Percentiles rank a stretch among this genome's conserved stretches.
Evolutionary conservation across 768 basidiomycete species (phyloP).

Genomic region (Hericium coralloides): DNA sequence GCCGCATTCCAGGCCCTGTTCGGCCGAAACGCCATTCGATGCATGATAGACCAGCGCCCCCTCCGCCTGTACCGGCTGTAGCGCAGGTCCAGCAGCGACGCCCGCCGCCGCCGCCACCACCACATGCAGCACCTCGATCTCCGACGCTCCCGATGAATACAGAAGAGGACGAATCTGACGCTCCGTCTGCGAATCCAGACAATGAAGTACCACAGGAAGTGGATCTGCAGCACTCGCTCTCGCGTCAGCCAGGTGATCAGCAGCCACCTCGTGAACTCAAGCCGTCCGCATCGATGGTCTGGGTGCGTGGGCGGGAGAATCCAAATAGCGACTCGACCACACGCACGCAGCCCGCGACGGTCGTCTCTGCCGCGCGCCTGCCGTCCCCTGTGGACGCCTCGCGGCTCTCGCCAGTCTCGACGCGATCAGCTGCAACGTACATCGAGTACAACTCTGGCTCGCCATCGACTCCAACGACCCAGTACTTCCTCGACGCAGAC

Average conservation of each 20-base stretch:
- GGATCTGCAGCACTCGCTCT: neutral
- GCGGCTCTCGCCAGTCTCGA: neutral
- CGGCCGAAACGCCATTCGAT: conserved; percentile 12
- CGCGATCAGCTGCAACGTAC: neutral
- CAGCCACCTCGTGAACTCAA: neutral
- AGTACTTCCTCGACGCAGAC: neutral
- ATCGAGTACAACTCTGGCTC: neutral
- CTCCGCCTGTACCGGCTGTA: neutral
- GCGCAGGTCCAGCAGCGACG: neutral
- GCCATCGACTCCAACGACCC: neutral
- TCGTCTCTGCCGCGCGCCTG: too few species aligned
- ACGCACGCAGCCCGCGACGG: too few species aligned
- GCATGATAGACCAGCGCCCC: conserved; percentile 2
- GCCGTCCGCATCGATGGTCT: neutral
- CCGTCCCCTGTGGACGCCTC: neutral
- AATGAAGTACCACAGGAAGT: too few species aligned
- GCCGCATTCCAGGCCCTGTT: neutral
- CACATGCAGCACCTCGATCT: neutral
- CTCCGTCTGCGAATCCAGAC: too few species aligned
- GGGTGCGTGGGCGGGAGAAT: neutral
- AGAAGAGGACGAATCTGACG: too few species aligned
- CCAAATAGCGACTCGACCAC: too few species aligned
- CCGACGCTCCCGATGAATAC: neutral
- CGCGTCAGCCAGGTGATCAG: neutral
- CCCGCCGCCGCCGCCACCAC: neutral